These are phyloP conservation scores for Calendula officinalis DNA, from an alignment of 129 eudicot genomes.

Conservation along the genomic window DNA sequence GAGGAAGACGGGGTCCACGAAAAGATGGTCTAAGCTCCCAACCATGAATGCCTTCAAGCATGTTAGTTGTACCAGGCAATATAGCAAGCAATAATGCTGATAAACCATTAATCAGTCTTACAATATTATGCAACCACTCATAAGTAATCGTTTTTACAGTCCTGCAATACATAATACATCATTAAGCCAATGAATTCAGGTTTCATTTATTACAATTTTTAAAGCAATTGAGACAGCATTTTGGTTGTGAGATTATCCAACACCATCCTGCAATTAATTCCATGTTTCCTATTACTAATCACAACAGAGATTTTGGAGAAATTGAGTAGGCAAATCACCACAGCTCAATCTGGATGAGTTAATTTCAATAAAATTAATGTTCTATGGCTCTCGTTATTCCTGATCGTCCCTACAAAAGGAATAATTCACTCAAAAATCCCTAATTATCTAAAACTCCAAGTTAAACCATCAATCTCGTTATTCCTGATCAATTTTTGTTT, in stretches of 20 bases:
- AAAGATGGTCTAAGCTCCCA: slow-evolving; percentile 98
- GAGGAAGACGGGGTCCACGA: slow-evolving; percentile 96
- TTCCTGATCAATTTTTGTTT: too few species aligned
- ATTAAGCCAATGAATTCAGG: slow-evolving; percentile 12
- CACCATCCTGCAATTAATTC: slow-evolving; percentile 12
- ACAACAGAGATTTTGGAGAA: not conserved
- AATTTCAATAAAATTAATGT: not conserved
- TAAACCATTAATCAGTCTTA: slow-evolving; percentile 81
- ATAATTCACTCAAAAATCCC: not conserved
- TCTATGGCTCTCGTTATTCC: not conserved
- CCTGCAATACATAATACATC: slow-evolving; percentile 42
- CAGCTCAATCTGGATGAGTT: not conserved
- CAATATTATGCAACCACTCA: slow-evolving; percentile 73
- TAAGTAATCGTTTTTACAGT: slow-evolving; percentile 90
- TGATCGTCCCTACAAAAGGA: slow-evolving; percentile 1
- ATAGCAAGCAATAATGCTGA: slow-evolving; percentile 83
- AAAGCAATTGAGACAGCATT: not conserved
- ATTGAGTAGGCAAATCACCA: not conserved
- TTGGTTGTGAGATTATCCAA: not conserved
- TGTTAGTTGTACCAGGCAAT: slow-evolving; percentile 82
- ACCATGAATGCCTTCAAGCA: slow-evolving; percentile 96
- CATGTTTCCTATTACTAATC: slow-evolving; percentile 6
- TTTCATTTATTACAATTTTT: not conserved
- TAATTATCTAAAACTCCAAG: slow-evolving; percentile 9
- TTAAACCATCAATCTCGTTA: slow-evolving; percentile 4